Evolutionary conservation across 306 rosid species (phyloP).

Genomic region (Citrullus amarus): DNA sequence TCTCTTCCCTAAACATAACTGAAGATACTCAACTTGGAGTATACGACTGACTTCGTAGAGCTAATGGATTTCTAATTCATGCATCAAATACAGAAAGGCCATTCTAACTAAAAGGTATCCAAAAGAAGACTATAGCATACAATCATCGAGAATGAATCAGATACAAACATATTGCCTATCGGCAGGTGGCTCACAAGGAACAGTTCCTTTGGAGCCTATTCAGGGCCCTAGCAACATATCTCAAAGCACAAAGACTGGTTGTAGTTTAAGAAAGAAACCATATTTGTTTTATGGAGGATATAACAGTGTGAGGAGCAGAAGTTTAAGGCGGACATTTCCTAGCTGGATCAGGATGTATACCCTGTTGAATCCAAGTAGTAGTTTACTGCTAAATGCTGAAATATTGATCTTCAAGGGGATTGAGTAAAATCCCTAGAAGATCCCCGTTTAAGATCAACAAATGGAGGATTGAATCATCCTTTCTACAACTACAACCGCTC

Average conservation of each 20-base stretch:
- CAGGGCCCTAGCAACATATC: background rate
- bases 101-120: background rate
- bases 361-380: background rate
- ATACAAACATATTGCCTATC: background rate
- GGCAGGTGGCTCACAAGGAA: background rate
- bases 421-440: background rate
- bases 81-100: background rate
- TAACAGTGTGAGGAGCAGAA: background rate
- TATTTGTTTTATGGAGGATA: background rate
- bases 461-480: background rate
- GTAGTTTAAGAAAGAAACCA: background rate
- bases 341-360: background rate
- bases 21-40: background rate
- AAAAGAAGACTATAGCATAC: background rate
- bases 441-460: background rate
- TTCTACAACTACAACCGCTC: background rate
- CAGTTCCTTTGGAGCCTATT: background rate
- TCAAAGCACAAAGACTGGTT: background rate
- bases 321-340: background rate
- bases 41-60: background rate
- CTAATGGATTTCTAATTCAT: background rate
- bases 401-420: background rate
- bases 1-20: background rate
- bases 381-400: background rate
- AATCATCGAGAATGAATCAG: background rate